phyloP scores from a whole-genome alignment of 371 early-diverging fungal genomes.

The Circinella minor region DNA sequence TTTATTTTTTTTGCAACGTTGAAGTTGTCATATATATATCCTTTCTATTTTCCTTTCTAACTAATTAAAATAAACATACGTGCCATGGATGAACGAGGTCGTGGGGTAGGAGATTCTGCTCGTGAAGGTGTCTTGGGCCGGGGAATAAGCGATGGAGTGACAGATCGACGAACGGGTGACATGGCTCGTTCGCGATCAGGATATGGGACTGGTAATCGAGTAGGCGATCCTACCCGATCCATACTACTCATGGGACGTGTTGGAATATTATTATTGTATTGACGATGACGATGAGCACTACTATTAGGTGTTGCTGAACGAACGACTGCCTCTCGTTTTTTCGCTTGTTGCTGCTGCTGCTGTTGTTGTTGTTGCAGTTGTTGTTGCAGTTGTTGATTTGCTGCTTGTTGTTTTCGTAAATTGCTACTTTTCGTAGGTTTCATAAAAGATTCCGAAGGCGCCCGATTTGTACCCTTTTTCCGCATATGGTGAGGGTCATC shows the following conservation, averaged over 20 bases:
- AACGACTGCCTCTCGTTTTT: not conserved
- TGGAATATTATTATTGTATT: slow-evolving; percentile 13
- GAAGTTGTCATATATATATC: no score
- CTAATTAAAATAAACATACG: slow-evolving; percentile 6
- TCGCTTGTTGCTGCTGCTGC: slow-evolving; percentile 8
- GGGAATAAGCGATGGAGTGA: slow-evolving; percentile 39
- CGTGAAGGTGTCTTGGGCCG: slow-evolving; percentile 38
- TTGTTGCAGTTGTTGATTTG: slow-evolving; percentile 9
- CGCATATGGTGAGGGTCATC: slow-evolving; percentile 4
- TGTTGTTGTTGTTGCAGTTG: not conserved
- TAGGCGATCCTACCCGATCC: slow-evolving; percentile 17
- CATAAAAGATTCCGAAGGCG: slow-evolving; percentile 32
- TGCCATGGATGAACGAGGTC: slow-evolving; percentile 43
- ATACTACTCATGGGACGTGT: slow-evolving; percentile 29
- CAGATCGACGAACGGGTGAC: slow-evolving; percentile 32
- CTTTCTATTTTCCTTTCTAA: no score
- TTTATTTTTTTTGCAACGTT: no score
- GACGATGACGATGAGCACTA: slow-evolving; percentile 7
- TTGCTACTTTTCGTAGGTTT: slow-evolving; percentile 37
- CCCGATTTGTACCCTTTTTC: slow-evolving; percentile 13
- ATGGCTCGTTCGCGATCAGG: slow-evolving; percentile 27
- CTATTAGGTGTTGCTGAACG: slow-evolving; percentile 27
- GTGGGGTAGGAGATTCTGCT: slow-evolving; percentile 34
- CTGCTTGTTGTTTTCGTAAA: slow-evolving; percentile 26
- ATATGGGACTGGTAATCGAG: slow-evolving; percentile 14